Evolutionary conservation across 495 filamentous ascomycete genomes (phyloP), one percentile per base, ranked within the genome.

Genomic region (Aspergillus conjunctus): DNA sequence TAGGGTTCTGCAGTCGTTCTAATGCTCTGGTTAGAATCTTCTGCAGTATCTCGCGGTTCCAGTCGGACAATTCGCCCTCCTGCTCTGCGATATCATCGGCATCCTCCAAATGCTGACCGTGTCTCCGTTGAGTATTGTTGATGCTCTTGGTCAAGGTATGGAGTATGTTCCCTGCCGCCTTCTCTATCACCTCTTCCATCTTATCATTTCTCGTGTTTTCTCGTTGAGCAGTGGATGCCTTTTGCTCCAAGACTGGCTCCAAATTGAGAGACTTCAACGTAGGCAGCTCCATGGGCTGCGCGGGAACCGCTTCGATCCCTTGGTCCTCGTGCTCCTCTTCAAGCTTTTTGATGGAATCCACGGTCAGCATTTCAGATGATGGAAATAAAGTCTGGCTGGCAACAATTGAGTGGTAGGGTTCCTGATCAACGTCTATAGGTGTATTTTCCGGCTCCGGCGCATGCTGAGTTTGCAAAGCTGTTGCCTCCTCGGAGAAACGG

Each of bases 121-220:
- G 61, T 32, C 62, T 63, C 44, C 67, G 68, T 18, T 56, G 66
- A 30, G 66, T 69, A 52, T 58, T 68, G 58, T 74, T 72, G 56
- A 75, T 70, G 60, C 73, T 69, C 31, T 71, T 78, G 3, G 71
- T 73, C 71, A 78, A 72, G 43, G 71, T 69, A 43, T 69, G 73
- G 39, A 78, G 68, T 31, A 77, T 51, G 49, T 74, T 74, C 15
- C 66, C 66, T 9, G 75, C 74, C 12, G 71, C 70, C 21, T 74
- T 70, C 8, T 68, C 30, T n/a, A 76, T 59, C 44, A 70, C 67
- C 15, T 65, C 56, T 7, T 68, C 71, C 15, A 64, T 64, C 44
- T 69, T 74, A 11, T 54, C 56, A 17, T 30, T 57, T 21, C 22
- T 58, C 7, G 31, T 7, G 11, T 43, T 59, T 18, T 22, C 51